Conservation (phyloP, 1,139 yeast species). For the Tardiomyces blankii region DNA sequence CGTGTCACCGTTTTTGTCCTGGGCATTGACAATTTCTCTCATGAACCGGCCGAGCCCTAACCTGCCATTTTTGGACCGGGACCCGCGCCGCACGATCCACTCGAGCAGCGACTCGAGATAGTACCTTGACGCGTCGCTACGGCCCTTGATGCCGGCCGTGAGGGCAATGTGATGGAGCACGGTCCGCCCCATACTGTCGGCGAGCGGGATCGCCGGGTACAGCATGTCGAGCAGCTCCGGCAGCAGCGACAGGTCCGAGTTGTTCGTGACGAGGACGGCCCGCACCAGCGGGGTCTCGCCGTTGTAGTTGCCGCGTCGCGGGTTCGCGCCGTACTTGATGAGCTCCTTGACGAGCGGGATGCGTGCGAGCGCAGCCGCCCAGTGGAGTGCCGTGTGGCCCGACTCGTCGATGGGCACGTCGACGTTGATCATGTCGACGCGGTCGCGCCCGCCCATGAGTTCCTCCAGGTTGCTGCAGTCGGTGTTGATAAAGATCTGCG, state of each 20-base stretch:
- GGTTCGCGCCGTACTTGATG: constrained; percentile 53
- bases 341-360: constrained; percentile 61
- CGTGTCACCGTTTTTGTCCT: constrained; percentile 82
- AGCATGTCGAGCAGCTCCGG: constrained; percentile 59
- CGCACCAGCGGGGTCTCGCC: constrained; percentile 91
- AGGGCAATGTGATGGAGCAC: constrained; percentile 88
- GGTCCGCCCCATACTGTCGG: constrained; percentile 71
- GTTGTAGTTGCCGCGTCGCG: constrained; percentile 62
- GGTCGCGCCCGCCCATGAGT: constrained; percentile 16
- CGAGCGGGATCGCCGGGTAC: constrained; percentile 62
- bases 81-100: constrained; percentile 58
- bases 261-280: constrained; percentile 81
- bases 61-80: constrained; percentile 30
- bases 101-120: constrained; percentile 69
- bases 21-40: constrained; percentile 56
- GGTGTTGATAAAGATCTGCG: constrained; percentile 42
- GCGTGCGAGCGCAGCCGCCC: constrained; percentile 92
- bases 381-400: constrained; percentile 89
- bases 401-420: constrained; percentile 85
- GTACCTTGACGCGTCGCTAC: constrained; percentile 61
- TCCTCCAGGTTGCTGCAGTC: constrained; percentile 29
- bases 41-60: constrained; percentile 51
- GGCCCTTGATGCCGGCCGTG: constrained; percentile 61
- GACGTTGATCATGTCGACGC: constrained; percentile 32
- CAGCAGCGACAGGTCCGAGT: constrained; percentile 66